Conservation (phyloP, 768 basidiomycete species). For the Pulveroboletus frians region DNA sequence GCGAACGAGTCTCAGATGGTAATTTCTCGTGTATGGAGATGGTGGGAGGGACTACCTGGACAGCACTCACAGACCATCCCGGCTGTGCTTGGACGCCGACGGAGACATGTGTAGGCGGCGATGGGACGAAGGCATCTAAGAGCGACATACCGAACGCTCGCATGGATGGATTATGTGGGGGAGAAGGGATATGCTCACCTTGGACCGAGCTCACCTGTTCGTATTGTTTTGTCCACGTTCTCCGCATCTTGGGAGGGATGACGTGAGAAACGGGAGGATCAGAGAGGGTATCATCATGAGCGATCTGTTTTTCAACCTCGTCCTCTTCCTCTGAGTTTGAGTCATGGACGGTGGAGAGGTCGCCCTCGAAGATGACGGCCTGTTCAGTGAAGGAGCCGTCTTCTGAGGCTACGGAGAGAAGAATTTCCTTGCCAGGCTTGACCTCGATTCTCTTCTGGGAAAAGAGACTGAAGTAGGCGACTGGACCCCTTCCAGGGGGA, state of each 20-base stretch:
- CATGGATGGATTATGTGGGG: slow-evolving; percentile 10
- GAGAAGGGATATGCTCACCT: slow-evolving; percentile 32
- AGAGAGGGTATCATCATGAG: slow-evolving; percentile 38
- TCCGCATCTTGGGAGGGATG: slow-evolving; percentile 62
- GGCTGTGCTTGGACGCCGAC: slow-evolving; percentile 44
- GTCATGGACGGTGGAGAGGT: slow-evolving; percentile 28
- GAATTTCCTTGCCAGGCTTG: slow-evolving; percentile 65
- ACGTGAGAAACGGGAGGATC: slow-evolving; percentile 32
- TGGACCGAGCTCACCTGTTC: slow-evolving; percentile 38
- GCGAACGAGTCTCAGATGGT: slow-evolving; percentile 1
- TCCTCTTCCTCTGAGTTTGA: slow-evolving; percentile 35
- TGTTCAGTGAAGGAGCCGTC: slow-evolving; percentile 53
- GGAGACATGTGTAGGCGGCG: slow-evolving; percentile 32
- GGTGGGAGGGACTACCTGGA: slow-evolving; percentile 32
- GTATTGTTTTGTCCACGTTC: slow-evolving; percentile 49
- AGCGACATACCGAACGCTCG: slow-evolving; percentile 27
- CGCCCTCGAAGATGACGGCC: slow-evolving; percentile 55
- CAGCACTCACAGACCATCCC: slow-evolving; percentile 32
- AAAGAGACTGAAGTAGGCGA: slow-evolving; percentile 58
- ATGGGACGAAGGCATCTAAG: slow-evolving; percentile 23
- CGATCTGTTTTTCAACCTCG: slow-evolving; percentile 38
- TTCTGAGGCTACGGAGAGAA: slow-evolving; percentile 51
- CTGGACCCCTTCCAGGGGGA: slow-evolving; percentile 34
- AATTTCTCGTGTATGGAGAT: slow-evolving; percentile 11
- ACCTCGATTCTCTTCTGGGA: slow-evolving; percentile 67